phyloP scores from a whole-genome alignment of 495 filamentous ascomycete species.

The Podospora pseudopauciseta region DNA sequence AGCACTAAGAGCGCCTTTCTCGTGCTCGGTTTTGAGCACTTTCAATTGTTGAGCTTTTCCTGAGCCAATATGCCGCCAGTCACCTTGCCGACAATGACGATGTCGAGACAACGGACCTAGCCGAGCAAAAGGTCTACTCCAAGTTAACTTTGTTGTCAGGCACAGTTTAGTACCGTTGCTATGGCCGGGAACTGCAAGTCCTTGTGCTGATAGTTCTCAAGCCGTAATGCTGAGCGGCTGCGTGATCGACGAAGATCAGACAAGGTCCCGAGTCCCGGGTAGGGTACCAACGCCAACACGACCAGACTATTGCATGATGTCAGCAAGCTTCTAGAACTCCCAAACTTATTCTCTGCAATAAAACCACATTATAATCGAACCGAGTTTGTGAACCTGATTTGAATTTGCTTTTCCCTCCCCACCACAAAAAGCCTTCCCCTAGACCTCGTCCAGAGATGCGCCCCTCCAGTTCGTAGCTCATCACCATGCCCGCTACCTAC shows the following conservation, averaged over 20 bases:
- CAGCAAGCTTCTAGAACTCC: background rate
- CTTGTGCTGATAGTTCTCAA: background rate
- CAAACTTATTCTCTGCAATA: background rate
- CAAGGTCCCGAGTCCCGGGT: slow-evolving; percentile 10
- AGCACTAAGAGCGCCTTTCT: too few species aligned
- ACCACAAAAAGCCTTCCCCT: background rate
- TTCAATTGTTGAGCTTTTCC: background rate
- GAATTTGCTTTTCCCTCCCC: background rate
- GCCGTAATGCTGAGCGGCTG: slow-evolving; percentile 2
- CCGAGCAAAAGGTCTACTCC: background rate
- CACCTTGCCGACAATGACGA: background rate
- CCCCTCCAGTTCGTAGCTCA: background rate
- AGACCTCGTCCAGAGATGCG: background rate
- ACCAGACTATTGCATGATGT: background rate
- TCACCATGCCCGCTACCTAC: background rate
- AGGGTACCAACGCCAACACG: background rate
- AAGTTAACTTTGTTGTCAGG: background rate
- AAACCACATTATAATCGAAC: background rate
- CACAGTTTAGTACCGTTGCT: background rate
- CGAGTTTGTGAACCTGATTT: background rate
- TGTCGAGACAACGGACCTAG: background rate
- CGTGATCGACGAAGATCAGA: slow-evolving; percentile 24
- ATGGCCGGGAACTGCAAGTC: background rate
- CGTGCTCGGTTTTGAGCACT: too few species aligned
- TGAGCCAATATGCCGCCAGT: background rate